Evolutionary conservation across 345 rosid species (phyloP), one percentile per base, ranked within the genome.

Genomic region (Arabidopsis suecica): DNA sequence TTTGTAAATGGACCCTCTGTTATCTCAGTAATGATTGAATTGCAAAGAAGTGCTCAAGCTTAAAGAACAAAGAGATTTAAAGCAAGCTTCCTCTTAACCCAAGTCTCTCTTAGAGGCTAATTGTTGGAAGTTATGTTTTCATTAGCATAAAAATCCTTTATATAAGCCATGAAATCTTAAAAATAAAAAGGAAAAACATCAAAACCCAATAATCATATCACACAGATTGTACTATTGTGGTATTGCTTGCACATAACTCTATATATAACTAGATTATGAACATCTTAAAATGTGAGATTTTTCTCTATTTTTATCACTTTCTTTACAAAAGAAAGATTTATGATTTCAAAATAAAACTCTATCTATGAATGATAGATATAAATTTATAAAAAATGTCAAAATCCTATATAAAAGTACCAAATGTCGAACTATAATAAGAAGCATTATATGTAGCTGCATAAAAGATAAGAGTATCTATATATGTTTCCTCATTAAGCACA

Each of bases 401-500:
- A 30, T 13, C 60, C 18, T 55, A 53, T 0, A 23, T 53, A 53
- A 53, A 23, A 9, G 10, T 14, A 55, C 37, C 41, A 33, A 57
- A 33, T 57, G 13, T 57, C 7, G 7, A 57, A 57, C 22, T 56
- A 56, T 56, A 14, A 56, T 56, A 56, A 56, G 40, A 54, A 12
- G 2, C 5, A 25, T 18, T 22, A 28, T 28, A 28, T 28, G 55
- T 50, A 50, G 28, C 25, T 49, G n/a, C 57, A 23, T 53, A 23
- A 23, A 10, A 53, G 58, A 56, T 58, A 65, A 65, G 23, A 65
- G 18, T 16, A 65, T 11, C 47, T 32, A 20, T 41, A 20, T 41
- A n/a, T 22, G 36, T 51, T 50, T 53, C 44, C 20, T 23, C 58
- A 51, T 42, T 42, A 41, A 40, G 53, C 25, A 71, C 11, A 47